phyloP scores from a whole-genome alignment of 108 stramenopile species.

The Phaeodactylum tricornutum region DNA sequence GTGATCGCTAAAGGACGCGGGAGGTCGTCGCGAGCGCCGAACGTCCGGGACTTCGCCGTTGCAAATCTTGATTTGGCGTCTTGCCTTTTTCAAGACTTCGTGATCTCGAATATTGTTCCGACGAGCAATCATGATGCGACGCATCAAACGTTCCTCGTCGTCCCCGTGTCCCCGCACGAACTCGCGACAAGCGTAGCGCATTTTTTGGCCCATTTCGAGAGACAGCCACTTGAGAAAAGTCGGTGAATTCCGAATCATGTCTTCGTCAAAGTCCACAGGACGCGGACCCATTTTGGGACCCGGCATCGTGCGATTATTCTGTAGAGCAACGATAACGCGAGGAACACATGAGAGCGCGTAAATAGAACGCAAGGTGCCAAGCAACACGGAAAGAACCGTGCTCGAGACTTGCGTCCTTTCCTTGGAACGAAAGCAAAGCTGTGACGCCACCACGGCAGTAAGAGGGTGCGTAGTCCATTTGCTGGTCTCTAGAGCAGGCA shows the following conservation, averaged over 20 bases:
- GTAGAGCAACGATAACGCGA: too few relatives aligned
- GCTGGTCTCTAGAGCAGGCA: too few relatives aligned
- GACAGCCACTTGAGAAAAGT: constrained; percentile 59
- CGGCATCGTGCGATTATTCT: constrained; percentile 36
- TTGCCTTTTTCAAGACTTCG: constrained; percentile 48
- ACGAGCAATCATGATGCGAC: constrained; percentile 86
- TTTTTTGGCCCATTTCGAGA: constrained; percentile 32
- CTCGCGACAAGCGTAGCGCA: constrained; percentile 74
- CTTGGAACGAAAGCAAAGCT: too few relatives aligned
- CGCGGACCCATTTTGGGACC: constrained; percentile 81
- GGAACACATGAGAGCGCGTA: too few relatives aligned
- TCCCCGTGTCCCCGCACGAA: constrained; percentile 71
- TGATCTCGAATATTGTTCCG: constrained; percentile 82
- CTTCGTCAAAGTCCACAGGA: constrained; percentile 77
- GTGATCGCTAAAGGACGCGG: constrained; percentile 25
- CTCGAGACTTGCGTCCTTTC: too few relatives aligned
- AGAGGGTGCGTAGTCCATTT: too few relatives aligned
- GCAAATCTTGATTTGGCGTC: not conserved
- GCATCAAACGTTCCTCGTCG: constrained; percentile 85
- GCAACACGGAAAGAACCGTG: too few relatives aligned
- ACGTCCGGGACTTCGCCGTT: not conserved
- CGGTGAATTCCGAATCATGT: constrained; percentile 51
- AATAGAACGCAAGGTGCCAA: too few relatives aligned
- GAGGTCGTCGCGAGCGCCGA: constrained; percentile 9
- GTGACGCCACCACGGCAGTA: too few relatives aligned